Evolutionary conservation across 106 monocot species (phyloP), one percentile per base, ranked within the genome.

Genomic region (Dendrobium officinale): DNA sequence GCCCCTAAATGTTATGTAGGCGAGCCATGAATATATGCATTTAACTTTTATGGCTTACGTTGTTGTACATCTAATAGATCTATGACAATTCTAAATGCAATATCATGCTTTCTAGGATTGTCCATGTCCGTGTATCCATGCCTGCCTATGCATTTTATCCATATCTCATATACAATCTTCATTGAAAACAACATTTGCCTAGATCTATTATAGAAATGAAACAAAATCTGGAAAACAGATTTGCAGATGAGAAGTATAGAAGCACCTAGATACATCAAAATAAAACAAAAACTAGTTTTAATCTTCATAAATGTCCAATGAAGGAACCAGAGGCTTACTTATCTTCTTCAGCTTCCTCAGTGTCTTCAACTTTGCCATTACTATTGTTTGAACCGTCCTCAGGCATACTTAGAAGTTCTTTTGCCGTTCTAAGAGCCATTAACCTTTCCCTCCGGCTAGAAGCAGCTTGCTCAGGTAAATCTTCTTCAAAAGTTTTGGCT

Each of bases 351-450:
- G 6, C 49, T 49, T 76, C 76, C 9, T 29, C 48, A 49, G 49
- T 13, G 49, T 27, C 76, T 76, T 27, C 49, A 76, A 49, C 22
- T 48, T 49, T 76, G 24, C 49, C 76, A 76, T 76, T 13, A 43
- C 0, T 44, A 27, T 49, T 24, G 1, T 76, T 49, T 76, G 24
- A 3, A 49, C 7, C 15, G 4, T 76, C 76, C 49, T 51, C 76
- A 26, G 26, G 17, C 17, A 20, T 76, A 42, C 76, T 76, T 76
- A 76, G 22, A 75, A 47, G 47, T 9, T 76, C 49, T 8, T 49
- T 76, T 49, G 76, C 24, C 11, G 76, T 44, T 44, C n/a, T 75
- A n/a, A 75, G 74, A 43, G 43, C 42, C 43, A 75, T 44, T 43
- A 75, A 15, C 11, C 74, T 75, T 44, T 22, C 74, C 44, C 20